Percentiles rank a stretch among this genome's conserved stretches.
Conservation (phyloP, 2,329 filamentous ascomycete genomes). For the Sporothrix phasma region DNA sequence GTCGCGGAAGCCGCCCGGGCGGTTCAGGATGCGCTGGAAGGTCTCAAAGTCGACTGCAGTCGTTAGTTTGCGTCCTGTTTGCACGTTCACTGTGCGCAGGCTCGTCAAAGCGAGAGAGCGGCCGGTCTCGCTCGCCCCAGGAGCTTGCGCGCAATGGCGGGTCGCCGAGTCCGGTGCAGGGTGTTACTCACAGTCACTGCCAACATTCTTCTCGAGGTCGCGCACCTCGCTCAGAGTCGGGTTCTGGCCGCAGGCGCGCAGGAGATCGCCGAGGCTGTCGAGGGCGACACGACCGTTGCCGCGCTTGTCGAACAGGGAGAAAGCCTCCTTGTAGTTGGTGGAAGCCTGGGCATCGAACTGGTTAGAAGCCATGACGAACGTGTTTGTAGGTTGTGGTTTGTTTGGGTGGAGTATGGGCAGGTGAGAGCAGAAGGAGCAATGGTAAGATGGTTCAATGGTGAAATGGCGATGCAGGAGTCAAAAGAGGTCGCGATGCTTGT, state of each 20-base stretch:
- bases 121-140: not conserved
- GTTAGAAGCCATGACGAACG: conserved; percentile 39
- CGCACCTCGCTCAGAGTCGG: conserved; percentile 87
- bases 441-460: too few relatives aligned
- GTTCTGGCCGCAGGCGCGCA: conserved; percentile 96
- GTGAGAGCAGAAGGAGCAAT: not conserved
- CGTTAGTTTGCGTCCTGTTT: not conserved
- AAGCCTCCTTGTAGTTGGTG: conserved; percentile 99
- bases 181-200: conserved; percentile 76
- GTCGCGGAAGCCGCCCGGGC: conserved; percentile 94
- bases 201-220: conserved; percentile 83
- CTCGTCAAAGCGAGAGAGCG: not conserved
- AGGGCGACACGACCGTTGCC: conserved; percentile 85
- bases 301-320: conserved; percentile 98
- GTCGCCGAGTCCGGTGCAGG: not conserved
- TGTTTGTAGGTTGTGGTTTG: not conserved
- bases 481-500: not conserved
- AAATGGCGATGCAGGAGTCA: not conserved
- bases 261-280: conserved; percentile 81
- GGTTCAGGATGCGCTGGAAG: conserved; percentile 93
- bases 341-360: conserved; percentile 51
- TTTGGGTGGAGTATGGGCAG: not conserved
- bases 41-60: conserved; percentile 87
- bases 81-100: not conserved
- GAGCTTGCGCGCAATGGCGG: not conserved